Evolutionary conservation across 306 rosid genomes (phyloP), one percentile per base, ranked within the genome.

Genomic region (Prunus campanulata): DNA sequence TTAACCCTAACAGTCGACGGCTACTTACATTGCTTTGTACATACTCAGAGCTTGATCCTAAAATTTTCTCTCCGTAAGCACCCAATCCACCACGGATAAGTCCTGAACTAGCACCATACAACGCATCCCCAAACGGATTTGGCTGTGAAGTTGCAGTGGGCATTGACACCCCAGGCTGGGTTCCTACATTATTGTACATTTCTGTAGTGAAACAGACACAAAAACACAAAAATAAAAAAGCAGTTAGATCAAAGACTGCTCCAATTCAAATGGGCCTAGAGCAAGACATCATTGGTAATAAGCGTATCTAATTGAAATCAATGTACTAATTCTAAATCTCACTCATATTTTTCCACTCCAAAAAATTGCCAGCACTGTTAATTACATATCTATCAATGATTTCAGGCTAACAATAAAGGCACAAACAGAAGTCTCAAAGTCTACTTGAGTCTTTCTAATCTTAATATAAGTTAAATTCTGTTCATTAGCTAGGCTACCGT

Each of bases 21-120:
- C 71, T 4, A 85, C 88, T 90, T 90, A 92, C 99, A 78, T 95
- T 95, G 97, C 99, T 92, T 86, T 95, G 99, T 74, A 95, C 97
- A 82, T 95, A 95, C 82, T 95, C 99, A 47, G 97, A 92, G 84
- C 99, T 86, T 0, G 99, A 95, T 70, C 99, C 99, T 44, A 95
- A 84, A 44, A 92, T 92, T 62, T 85, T 95, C 77, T 91, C 99
- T 20, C 99, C 99, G 77, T 95, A 95, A 25, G 99, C 97, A 85
- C 97, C 97, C 84, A 90, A 80, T 63, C 98, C 97, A 77, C 97
- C 96, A 66, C 93, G 88, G 76, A 95, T 95, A 56, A 95, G 93
- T 61, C 99, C 99, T 0, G 99, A 89, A 86, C 98, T 91, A 35
- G 98, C 88, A 60, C 92, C 97, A 77, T 92, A 89, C 78, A 95